Evolutionary conservation across 108 stramenopile genomes (phyloP).

Genomic region (Fistulifera solaris): DNA sequence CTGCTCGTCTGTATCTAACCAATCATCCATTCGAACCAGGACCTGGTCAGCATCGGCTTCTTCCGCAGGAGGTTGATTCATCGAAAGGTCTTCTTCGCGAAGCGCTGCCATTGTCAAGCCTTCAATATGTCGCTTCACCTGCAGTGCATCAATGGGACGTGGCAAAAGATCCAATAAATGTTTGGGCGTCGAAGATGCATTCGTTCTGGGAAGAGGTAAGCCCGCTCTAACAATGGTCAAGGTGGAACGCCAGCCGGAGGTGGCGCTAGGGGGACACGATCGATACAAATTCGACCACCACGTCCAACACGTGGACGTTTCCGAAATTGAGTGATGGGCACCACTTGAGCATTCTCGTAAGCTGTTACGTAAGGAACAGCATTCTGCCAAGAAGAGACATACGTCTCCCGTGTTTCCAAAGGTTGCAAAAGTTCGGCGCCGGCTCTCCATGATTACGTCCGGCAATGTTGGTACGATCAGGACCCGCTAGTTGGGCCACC

Average conservation of each 20-base stretch:
- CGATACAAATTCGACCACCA: conserved; percentile 75
- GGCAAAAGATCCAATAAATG: conserved; percentile 61
- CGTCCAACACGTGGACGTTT: conserved; percentile 78
- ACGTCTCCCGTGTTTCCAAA: conserved; percentile 46
- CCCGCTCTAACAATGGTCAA: conserved; percentile 35
- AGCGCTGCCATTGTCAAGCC: conserved; percentile 52
- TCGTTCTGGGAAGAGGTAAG: not conserved
- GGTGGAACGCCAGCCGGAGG: conserved; percentile 18
- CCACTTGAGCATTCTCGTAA: conserved; percentile 44
- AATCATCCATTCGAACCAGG: conserved; percentile 58
- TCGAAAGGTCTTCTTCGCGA: conserved; percentile 35
- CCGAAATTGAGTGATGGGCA: conserved; percentile 37
- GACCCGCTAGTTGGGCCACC: not conserved
- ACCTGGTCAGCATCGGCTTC: conserved; percentile 53
- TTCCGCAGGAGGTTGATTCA: conserved; percentile 11
- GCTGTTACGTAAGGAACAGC: conserved; percentile 52
- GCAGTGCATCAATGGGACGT: conserved; percentile 37
- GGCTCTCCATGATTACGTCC: conserved; percentile 72
- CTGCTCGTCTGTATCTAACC: conserved; percentile 69
- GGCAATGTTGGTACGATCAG: conserved; percentile 27
- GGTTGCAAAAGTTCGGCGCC: conserved; percentile 70
- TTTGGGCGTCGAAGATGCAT: conserved; percentile 16
- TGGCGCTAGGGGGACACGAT: conserved; percentile 53
- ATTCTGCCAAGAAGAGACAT: conserved; percentile 47
- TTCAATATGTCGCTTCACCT: conserved; percentile 50